Percentiles rank a stretch among this genome's conserved stretches.
phyloP scores from a whole-genome alignment of 2,329 filamentous ascomycete species.

The Blastomyces parvus region DNA sequence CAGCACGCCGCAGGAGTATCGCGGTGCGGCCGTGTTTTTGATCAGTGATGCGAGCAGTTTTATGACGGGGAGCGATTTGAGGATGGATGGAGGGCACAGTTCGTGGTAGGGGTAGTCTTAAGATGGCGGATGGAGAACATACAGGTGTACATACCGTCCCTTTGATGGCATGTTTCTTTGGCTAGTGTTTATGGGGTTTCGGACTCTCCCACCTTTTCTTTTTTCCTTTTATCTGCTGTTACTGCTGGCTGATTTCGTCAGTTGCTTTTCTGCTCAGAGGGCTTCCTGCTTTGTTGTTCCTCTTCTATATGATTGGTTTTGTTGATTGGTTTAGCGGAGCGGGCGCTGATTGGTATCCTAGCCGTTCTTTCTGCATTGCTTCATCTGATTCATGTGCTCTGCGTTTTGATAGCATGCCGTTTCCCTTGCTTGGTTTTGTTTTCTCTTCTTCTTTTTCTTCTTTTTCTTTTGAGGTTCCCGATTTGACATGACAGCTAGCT shows the following conservation, averaged over 20 bases:
- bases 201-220: not conserved
- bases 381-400: not conserved
- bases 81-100: conserved; percentile 46
- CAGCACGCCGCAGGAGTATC: conserved; percentile 59
- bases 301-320: not conserved
- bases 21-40: conserved; percentile 44
- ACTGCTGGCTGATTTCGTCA: too few relatives aligned
- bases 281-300: not conserved
- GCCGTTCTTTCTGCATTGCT: not conserved
- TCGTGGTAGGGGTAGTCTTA: conserved; percentile 38
- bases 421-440: not conserved
- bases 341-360: not conserved
- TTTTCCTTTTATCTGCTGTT: not conserved
- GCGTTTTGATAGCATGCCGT: not conserved
- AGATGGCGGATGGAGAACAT: not conserved
- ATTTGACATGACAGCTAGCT: not conserved
- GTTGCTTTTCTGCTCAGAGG: too few relatives aligned
- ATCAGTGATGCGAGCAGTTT: conserved; percentile 44
- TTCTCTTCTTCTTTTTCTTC: not conserved
- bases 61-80: conserved; percentile 47
- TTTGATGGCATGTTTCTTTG: not conserved
- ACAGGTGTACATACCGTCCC: not conserved
- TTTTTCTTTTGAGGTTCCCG: not conserved
- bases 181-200: not conserved
- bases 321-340: not conserved